A percentile compares a stretch with the other conserved stretches of the same genome.
Evolutionary conservation across 1,139 yeast genomes (phyloP).

Genomic region (Pichia sp.): DNA sequence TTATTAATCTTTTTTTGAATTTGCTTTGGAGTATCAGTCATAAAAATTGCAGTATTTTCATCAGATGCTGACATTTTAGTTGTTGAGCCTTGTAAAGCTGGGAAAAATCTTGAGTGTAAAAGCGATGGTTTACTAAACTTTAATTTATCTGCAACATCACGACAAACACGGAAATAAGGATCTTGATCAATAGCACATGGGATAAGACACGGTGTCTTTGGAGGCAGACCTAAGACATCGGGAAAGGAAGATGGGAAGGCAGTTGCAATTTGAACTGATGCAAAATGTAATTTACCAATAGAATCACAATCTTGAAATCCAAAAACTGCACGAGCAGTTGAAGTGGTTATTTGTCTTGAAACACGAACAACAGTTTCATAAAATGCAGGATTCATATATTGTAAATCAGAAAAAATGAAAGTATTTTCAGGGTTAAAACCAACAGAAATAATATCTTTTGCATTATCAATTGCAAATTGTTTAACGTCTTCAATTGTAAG

Average conservation of each 20-base stretch:
- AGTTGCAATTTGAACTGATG: constrained; percentile 91
- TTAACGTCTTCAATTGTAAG: constrained; percentile 86
- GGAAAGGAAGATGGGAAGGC: constrained; percentile 97
- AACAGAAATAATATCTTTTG: constrained; percentile 88
- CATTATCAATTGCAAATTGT: constrained; percentile 69
- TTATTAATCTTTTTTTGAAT: constrained; percentile 93
- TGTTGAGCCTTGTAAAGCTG: constrained; percentile 94
- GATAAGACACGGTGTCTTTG: constrained; percentile 89
- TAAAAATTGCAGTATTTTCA: constrained; percentile 71
- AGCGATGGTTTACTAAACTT: constrained; percentile 87
- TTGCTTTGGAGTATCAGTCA: constrained; percentile 91
- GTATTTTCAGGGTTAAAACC: constrained; percentile 95
- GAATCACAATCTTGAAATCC: constrained; percentile 94
- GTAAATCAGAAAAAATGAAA: constrained; percentile 85
- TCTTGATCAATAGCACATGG: constrained; percentile 99
- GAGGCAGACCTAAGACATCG: constrained; percentile 75
- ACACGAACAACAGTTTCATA: constrained; percentile 91
- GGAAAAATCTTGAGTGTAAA: constrained; percentile 93
- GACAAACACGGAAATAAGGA: constrained; percentile 94
- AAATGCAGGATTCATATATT: constrained; percentile 89
- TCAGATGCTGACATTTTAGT: constrained; percentile 97
- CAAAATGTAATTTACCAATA: constrained; percentile 92
- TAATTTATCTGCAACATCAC: constrained; percentile 94
- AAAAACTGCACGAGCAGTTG: constrained; percentile 95
- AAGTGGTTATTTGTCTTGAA: constrained; percentile 92